Conservation (phyloP, 2,329 filamentous ascomycete genomes). For the Pseudovirgaria hyperparasitica region DNA sequence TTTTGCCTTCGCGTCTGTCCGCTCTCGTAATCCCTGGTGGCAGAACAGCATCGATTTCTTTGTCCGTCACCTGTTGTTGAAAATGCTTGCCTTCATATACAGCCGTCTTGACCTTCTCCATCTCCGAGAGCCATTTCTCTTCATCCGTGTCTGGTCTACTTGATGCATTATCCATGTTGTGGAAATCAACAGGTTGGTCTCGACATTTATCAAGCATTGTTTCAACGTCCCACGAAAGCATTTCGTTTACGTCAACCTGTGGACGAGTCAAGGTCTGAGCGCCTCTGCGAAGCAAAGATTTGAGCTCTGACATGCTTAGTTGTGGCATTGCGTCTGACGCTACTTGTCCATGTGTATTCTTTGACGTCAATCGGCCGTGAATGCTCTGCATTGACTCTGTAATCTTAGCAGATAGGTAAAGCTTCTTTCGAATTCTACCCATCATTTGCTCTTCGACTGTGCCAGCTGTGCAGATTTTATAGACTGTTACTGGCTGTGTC, state of each 20-base stretch:
- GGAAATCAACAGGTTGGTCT: slow-evolving; percentile 34
- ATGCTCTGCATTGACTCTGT: slow-evolving; percentile 46
- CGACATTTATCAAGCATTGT: slow-evolving; percentile 42
- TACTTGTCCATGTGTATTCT: slow-evolving; percentile 7
- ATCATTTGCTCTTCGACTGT: slow-evolving; percentile 49
- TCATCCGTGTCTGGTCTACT: slow-evolving; percentile 35
- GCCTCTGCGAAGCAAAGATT: slow-evolving; percentile 41
- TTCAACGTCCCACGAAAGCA: slow-evolving; percentile 44
- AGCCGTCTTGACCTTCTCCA: slow-evolving; percentile 44
- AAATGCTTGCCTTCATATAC: slow-evolving; percentile 45
- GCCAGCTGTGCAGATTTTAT: slow-evolving; percentile 43
- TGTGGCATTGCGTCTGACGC: slow-evolving; percentile 35
- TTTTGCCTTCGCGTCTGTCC: slow-evolving; percentile 42
- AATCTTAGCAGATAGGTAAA: slow-evolving; percentile 48
- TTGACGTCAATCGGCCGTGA: slow-evolving; percentile 22
- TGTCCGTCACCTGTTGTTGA: no score
- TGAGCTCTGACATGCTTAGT: slow-evolving; percentile 38
- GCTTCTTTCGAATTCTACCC: slow-evolving; percentile 46
- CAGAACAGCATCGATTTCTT: slow-evolving; percentile 25
- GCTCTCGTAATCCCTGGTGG: slow-evolving; percentile 27
- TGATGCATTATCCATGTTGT: slow-evolving; percentile 17
- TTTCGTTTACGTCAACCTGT: slow-evolving; percentile 41
- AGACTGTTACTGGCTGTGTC: slow-evolving; percentile 40
- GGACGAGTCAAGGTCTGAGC: slow-evolving; percentile 39
- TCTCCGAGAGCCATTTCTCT: slow-evolving; percentile 41